Base-by-base conservation (phyloP, 1,284 basidiomycete species). In the Stereum hirsutum region DNA sequence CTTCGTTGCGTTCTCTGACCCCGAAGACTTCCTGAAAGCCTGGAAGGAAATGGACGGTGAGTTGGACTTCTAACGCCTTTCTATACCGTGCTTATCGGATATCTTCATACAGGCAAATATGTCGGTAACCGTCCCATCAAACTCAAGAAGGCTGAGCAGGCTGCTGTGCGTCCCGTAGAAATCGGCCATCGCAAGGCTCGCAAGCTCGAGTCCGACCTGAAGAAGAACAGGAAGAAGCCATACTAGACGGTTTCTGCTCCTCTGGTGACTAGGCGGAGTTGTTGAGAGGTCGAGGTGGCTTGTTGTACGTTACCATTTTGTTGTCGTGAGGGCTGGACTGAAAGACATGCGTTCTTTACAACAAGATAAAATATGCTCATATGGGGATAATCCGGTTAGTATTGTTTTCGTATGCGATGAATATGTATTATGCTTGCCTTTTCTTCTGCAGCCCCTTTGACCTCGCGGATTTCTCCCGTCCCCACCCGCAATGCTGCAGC, bases 21-120 rank as follows among this genome's bases (percentile, higher is more conserved):
- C 96, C 0, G 95, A 99, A 65, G 96, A 99, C 61, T 99, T 98
- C 61, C 63, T 99, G 46, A 92, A 81, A 54, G 96, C 96, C 6
- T 99, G 96, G 96, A 99, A 99, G 60, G 92, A 99, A 63, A 98
- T 98, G 92, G 91, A 99, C 62, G 95, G 94, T 87, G 55, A 43
- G 84, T 58, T 12, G 23, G 42, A 17, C 27, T 21, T 39, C 32
- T 15, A 30, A n/a, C n/a, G n/a, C n/a, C n/a, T 10, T 28, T 19
- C 15, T 25, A 31, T 44, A 4, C 31, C 24, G 36, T 42, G 20
- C 24, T 31, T 21, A n/a, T 20, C 19, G 30, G 44, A 45, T 19
- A 41, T 48, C 31, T 40, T 21, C 34, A 32, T 51, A 6, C 52
- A 94, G 92, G 92, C 52, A 96, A 97, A 69, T 97, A 97, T 62